Evolutionary conservation across 1,139 yeast genomes (phyloP).

Genomic region (Yamadazyma conglobata): DNA sequence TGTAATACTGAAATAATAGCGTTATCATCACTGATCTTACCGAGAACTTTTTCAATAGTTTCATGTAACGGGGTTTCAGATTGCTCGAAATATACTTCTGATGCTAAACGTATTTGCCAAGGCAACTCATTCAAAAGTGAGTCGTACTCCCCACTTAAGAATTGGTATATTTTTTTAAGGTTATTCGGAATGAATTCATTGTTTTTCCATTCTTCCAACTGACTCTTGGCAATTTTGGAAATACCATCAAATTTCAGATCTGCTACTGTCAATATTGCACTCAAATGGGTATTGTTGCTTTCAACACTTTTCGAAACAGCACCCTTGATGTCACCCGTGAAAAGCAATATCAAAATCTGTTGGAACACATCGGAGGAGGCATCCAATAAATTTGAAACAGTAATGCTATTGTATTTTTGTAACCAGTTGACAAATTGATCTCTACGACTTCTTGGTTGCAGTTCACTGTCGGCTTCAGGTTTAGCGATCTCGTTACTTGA

Average conservation of each 20-base stretch:
- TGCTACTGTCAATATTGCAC: constrained; percentile 64
- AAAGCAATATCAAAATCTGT: constrained; percentile 48
- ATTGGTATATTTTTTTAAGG: constrained; percentile 56
- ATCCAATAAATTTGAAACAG: constrained; percentile 17
- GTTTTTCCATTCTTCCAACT: constrained; percentile 62
- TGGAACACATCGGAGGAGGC: constrained; percentile 36
- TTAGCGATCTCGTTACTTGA: constrained; percentile 1
- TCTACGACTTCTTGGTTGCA: constrained; percentile 30
- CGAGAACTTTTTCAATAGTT: constrained; percentile 10
- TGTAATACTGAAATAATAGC: constrained; percentile 23
- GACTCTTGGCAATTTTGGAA: constrained; percentile 52
- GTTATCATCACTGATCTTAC: constrained; percentile 26
- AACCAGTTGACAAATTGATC: constrained; percentile 44
- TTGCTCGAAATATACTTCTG: constrained; percentile 60
- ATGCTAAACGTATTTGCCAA: constrained; percentile 57
- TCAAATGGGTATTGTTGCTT: constrained; percentile 61
- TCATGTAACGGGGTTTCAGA: not conserved
- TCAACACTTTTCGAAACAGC: constrained; percentile 64
- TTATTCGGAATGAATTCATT: constrained; percentile 49
- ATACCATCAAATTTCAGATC: constrained; percentile 67
- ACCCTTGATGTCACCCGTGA: constrained; percentile 53
- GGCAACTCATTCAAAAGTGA: constrained; percentile 47
- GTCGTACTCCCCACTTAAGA: constrained; percentile 57
- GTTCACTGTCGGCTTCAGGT: not conserved
- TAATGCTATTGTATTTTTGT: constrained; percentile 19